Base-by-base conservation (phyloP, 495 filamentous ascomycete genomes). In the Penicillium silybi region DNA sequence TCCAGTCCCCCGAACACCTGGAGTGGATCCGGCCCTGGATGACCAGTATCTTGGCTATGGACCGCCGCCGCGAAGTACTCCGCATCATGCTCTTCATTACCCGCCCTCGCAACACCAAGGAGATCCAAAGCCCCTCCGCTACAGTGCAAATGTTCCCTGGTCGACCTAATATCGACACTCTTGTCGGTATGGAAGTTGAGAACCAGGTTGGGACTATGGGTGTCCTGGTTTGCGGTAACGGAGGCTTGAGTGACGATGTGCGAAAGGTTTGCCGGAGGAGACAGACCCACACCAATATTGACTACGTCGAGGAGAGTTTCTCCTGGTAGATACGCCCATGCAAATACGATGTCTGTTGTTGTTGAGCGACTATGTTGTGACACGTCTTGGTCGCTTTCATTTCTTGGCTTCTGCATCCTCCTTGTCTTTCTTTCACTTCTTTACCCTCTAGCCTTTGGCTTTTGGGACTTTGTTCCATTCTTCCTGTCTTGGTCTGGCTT, bases 21-120 rank as follows among this genome's bases (percentile, higher is more conserved):
- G 89, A 95, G 68, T 98, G 93, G 93, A 89, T 91, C 57, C 80
- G 88, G 6, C 87, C 89, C 13, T 97, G 88, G 88, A 95, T 98
- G 88, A 90, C 90, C 51, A 77, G 79, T 54, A 86, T 97, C 46
- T 74, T 97, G 50, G 77, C 77, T 37, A 85, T 96, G 85, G 84
- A 88, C 8, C 74, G 81, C 40, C 84, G 91, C 3, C 76, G 87
- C 19, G 88, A 92, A 15, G 73, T 95, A 3, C 81, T 97, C 41
- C 82, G 83, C 43, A 85, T 96, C 62, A 82, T 90, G 67, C 80
- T 97, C 4, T 96, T 95, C 68, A 81, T 97, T 46, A 97, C 92
- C 1, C 77, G 88, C 9, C 92, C 92, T 6, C 80, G 85, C 56
- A 83, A 80, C 56, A 77, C 84, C 0, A 85, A 80, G 64, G 85